Conservation (phyloP, 1,284 basidiomycete species). For the Pascua guehoae region DNA sequence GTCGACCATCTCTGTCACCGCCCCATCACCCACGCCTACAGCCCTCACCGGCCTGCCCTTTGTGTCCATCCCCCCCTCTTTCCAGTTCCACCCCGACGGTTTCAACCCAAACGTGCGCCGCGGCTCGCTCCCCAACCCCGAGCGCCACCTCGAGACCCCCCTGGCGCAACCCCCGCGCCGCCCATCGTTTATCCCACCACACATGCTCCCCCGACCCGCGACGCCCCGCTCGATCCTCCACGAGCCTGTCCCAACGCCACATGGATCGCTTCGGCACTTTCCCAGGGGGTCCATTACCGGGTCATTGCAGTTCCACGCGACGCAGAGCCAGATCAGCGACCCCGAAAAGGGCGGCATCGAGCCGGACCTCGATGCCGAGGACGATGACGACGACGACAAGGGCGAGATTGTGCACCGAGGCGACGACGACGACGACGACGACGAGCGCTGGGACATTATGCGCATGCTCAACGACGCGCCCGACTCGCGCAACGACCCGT, state of each 20-base stretch:
- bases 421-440: conserved; percentile 30
- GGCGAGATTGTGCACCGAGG: background rate
- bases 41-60: no score
- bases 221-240: background rate
- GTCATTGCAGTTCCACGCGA: no score
- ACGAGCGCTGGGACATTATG: conserved; percentile 38
- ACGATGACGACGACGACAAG: conserved; percentile 16
- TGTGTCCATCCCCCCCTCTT: no score
- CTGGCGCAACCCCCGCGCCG: background rate
- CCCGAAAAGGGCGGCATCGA: conserved; percentile 9
- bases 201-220: background rate
- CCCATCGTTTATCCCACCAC: background rate
- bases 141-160: background rate
- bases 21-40: no score
- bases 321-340: background rate
- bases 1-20: no score
- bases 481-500: conserved; percentile 19
- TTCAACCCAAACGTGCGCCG: conserved; percentile 1
- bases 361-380: background rate
- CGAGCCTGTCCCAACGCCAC: background rate
- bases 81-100: background rate
- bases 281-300: no score
- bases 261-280: background rate
- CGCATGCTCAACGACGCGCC: conserved; percentile 33
- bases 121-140: background rate